These are phyloP conservation scores for Hypoxylon sp. DNA, from an alignment of 2,329 filamentous ascomycete genomes.

Conservation along the genomic window DNA sequence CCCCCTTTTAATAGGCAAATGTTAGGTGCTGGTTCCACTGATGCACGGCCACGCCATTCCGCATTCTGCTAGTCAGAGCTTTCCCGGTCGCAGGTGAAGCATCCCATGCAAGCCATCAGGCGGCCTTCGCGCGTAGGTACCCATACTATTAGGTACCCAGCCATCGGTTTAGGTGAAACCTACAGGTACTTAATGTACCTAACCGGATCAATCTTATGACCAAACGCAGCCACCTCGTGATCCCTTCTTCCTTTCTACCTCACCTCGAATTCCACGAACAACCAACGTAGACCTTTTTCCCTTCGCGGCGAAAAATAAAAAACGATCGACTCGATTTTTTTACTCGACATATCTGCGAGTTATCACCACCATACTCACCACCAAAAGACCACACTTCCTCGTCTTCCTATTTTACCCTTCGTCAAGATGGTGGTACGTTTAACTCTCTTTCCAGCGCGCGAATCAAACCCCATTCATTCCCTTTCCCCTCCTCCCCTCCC, in stretches of 20 bases:
- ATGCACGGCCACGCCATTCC: conserved; percentile 32
- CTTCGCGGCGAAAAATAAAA: conserved; percentile 6
- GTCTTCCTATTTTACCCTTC: neutral
- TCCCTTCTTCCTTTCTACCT: conserved; percentile 18
- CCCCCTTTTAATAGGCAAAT: no score
- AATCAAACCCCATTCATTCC: no score
- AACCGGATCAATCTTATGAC: conserved; percentile 22
- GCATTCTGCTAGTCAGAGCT: conserved; percentile 8
- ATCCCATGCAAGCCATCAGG: conserved; percentile 12
- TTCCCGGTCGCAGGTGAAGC: neutral
- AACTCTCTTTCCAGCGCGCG: conserved; percentile 24
- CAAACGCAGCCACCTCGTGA: conserved; percentile 30
- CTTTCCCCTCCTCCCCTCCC: conserved; percentile 2
- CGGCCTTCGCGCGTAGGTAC: neutral
- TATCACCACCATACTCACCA: conserved; percentile 1
- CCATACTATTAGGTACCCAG: no score
- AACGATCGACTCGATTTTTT: no score
- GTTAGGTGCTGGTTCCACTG: conserved; percentile 27
- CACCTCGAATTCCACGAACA: conserved; percentile 11
- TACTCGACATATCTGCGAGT: conserved; percentile 9
- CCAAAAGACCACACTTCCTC: no score
- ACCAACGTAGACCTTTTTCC: conserved; percentile 1
- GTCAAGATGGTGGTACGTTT: conserved; percentile 35
- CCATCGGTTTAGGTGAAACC: no score
- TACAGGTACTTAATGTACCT: conserved; percentile 9